These are phyloP conservation scores for Diaporthe humulicola DNA, from an alignment of 2,329 filamentous ascomycete species.

Conservation along the genomic window DNA sequence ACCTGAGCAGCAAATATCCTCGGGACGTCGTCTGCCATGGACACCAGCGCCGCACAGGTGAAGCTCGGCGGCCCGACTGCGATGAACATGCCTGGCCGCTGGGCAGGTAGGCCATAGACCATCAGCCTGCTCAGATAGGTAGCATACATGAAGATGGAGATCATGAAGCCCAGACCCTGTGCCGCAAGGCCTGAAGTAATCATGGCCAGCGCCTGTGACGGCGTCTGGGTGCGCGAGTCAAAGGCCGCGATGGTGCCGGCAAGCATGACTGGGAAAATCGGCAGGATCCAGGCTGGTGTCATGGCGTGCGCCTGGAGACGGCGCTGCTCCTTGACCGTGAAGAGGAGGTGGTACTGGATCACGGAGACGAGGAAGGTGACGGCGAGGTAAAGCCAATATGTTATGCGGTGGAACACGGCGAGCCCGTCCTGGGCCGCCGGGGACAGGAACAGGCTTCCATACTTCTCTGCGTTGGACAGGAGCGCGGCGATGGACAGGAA, in stretches of 20 bases:
- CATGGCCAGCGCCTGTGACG: conserved; percentile 63
- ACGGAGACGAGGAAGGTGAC: conserved; percentile 66
- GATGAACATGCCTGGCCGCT: conserved; percentile 74
- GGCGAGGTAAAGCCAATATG: conserved; percentile 74
- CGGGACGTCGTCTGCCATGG: conserved; percentile 49
- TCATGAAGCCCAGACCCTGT: conserved; percentile 71
- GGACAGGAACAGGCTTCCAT: conserved; percentile 59
- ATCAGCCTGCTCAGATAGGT: conserved; percentile 72
- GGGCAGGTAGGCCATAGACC: conserved; percentile 66
- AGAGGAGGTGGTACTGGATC: conserved; percentile 70
- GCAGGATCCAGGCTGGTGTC: conserved; percentile 74
- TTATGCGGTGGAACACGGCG: conserved; percentile 62
- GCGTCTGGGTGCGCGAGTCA: conserved; percentile 63
- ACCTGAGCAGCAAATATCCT: conserved; percentile 51
- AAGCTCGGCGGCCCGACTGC: conserved; percentile 70
- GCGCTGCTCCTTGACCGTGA: conserved; percentile 60
- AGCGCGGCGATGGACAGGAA: conserved; percentile 73
- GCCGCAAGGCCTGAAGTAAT: conserved; percentile 69
- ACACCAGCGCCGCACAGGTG: conserved; percentile 54
- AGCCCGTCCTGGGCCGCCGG: conserved; percentile 61
- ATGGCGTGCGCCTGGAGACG: conserved; percentile 61
- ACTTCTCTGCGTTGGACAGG: conserved; percentile 64
- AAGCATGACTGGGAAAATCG: conserved; percentile 75
- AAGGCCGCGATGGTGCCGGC: conserved; percentile 70
- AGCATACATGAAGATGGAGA: conserved; percentile 71